Evolutionary conservation across 2,329 filamentous ascomycete species (phyloP).

Genomic region (Trichoderma sp.): DNA sequence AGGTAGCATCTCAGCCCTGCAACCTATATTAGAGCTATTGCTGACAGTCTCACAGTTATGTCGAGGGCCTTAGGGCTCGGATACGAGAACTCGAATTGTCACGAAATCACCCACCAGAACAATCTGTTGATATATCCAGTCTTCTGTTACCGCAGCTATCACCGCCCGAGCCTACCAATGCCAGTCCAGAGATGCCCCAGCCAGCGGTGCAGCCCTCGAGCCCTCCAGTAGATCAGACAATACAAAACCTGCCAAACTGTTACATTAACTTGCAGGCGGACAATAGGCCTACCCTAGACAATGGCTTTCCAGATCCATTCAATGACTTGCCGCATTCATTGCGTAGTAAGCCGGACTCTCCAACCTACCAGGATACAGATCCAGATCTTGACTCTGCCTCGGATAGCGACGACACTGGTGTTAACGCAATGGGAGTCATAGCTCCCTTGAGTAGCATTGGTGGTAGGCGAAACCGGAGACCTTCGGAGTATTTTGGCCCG

Average conservation of each 20-base stretch:
- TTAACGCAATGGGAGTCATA: not conserved
- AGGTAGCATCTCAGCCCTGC: not conserved
- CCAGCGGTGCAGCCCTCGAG: not conserved
- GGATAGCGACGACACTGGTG: not conserved
- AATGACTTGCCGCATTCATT: not conserved
- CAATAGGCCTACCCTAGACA: not conserved
- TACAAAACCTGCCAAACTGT: not conserved
- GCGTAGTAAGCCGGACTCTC: not conserved
- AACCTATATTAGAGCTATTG: not conserved
- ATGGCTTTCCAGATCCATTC: not conserved
- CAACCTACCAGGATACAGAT: not conserved
- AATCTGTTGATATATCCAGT: not conserved
- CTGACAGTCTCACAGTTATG: not conserved
- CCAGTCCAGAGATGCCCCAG: not conserved
- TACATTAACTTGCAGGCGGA: not conserved
- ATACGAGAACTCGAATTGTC: not conserved
- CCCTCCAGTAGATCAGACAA: not conserved
- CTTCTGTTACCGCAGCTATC: not conserved
- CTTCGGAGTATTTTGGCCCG: not conserved
- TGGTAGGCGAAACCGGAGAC: not conserved
- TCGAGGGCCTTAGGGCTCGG: not conserved
- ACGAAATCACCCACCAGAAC: not conserved
- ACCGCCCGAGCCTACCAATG: not conserved
- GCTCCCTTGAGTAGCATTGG: not conserved
- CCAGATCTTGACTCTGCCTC: not conserved